Evolutionary conservation across 2,329 filamentous ascomycete species (phyloP), one percentile per base, ranked within the genome.

Genomic region (Monosporascus sp.): DNA sequence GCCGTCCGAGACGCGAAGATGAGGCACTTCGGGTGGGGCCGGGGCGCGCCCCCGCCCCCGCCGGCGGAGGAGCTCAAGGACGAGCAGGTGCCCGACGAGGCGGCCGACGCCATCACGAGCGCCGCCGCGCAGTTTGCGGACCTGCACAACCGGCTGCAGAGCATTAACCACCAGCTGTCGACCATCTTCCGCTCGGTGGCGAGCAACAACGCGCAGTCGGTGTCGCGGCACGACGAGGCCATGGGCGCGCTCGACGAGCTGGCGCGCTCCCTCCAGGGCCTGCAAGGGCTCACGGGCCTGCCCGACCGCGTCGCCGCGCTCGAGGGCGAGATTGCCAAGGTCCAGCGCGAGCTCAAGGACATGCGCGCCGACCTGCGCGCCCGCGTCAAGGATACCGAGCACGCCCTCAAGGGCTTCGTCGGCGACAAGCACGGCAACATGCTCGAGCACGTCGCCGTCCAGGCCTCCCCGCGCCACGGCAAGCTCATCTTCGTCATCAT

Each of bases 81-180:
- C 54, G 71, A 73, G 24, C 63, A 69, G 46, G 67, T 81, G 45
- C 73, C 76, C 45, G 81, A 85, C 62, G 60, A 73, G 53, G 66
- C 73, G 36, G 69, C 81, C 49, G 74, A 79, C 47, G 64, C 66
- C 34, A 79, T 80, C 64, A 71, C 73, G 22, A 76, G 73, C 45
- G 79, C 79, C 59, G 73, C 73, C 61, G 73, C 74, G 14, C 91
- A 96, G 70, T 93, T 97, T 67, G 79, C 81, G 36, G 92, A 97
- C 67, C 79, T 97, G 16, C 88, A 96, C 76, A 88, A 88, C 74
- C 88, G 91, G 34, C 76, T 97, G 19, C 90, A 92, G 69, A 79
- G 76, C 61, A 77, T 90, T 54, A 84, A 84, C 69, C 85, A 90
- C 71, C 85, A 88, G 64, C 73, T 91, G 43, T 77, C 78, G 20